A percentile compares a stretch with the other conserved stretches of the same genome.
These are phyloP conservation scores for Taxawa tesnikishii DNA, from an alignment of 2,329 filamentous ascomycete species.

Conservation along the genomic window DNA sequence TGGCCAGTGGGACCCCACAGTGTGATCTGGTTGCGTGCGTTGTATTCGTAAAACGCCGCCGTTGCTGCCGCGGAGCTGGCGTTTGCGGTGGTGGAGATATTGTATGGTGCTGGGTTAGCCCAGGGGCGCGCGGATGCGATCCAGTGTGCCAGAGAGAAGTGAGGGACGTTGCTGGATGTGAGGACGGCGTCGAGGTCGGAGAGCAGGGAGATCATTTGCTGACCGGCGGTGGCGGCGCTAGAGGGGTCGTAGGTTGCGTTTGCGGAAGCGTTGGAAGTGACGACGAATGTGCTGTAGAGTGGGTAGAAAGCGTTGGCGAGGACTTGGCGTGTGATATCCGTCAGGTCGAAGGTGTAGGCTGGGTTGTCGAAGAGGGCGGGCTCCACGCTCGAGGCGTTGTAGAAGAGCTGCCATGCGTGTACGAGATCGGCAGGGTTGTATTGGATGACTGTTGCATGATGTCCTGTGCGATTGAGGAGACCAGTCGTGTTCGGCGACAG, in stretches of 20 bases:
- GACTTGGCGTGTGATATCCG: conserved; percentile 39
- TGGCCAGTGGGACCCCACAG: conserved; percentile 37
- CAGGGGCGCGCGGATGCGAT: conserved; percentile 25
- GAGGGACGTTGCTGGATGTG: conserved; percentile 20
- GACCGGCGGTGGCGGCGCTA: conserved; percentile 13
- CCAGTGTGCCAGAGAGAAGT: conserved; percentile 32
- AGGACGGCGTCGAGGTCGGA: conserved; percentile 29
- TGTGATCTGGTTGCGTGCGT: conserved; percentile 39
- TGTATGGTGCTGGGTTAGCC: conserved; percentile 9
- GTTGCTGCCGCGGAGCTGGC: conserved; percentile 4
- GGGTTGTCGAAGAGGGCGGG: conserved; percentile 27
- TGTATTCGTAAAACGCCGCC: conserved; percentile 29
- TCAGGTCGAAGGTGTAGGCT: conserved; percentile 33
- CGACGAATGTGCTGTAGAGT: conserved; percentile 25
- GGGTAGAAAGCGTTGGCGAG: conserved; percentile 34
- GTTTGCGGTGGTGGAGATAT: conserved; percentile 8
- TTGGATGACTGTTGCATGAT: conserved; percentile 28
- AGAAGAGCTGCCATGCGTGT: conserved; percentile 27
- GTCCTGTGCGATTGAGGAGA: conserved; percentile 26
- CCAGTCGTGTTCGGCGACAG: conserved; percentile 30
- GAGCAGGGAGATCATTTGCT: conserved; percentile 23
- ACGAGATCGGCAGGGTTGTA: conserved; percentile 29
- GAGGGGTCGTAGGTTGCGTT: conserved; percentile 11
- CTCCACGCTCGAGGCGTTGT: conserved; percentile 21
- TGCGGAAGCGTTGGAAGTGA: conserved; percentile 18